A percentile compares a stretch with the other conserved stretches of the same genome.
Conservation (phyloP, 2,329 filamentous ascomycete species). For the Elsinoe fawcettii region DNA sequence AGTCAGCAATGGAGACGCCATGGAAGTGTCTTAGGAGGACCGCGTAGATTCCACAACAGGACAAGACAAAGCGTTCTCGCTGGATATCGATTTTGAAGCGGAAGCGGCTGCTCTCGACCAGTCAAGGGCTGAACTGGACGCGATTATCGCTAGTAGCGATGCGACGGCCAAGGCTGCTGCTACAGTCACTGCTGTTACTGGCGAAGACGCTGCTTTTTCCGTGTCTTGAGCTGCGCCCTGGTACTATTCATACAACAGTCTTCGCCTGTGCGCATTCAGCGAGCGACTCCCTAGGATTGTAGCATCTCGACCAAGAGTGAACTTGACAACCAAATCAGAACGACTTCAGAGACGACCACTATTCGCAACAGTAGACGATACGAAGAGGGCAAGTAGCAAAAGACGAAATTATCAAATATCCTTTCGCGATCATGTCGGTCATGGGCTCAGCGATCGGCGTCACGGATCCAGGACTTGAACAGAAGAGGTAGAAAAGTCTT, state of each 20-base stretch:
- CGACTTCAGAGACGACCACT: neutral
- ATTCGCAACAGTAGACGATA: neutral
- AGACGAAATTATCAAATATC: neutral
- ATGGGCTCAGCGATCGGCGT: neutral
- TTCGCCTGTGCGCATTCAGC: no score
- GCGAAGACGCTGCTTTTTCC: neutral
- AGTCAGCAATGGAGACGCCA: constrained; percentile 46
- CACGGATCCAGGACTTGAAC: neutral
- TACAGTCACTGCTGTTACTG: neutral
- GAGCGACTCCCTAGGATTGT: no score
- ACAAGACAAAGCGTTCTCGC: neutral
- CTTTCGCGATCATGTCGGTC: neutral
- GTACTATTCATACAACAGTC: neutral
- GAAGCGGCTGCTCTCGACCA: neutral
- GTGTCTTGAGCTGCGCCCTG: neutral
- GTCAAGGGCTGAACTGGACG: neutral
- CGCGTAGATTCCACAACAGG: no score
- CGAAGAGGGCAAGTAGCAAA: neutral
- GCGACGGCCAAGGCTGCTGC: neutral
- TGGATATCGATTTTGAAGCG: neutral
- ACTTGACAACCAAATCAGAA: neutral
- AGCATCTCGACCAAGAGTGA: no score
- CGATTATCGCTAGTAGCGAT: neutral
- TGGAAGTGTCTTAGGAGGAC: constrained; percentile 51
- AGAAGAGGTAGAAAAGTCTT: neutral